Percentiles rank a stretch among this genome's conserved stretches.
Conservation (phyloP, 202 grass and related monocot genomes). For the Musa balbisiana region DNA sequence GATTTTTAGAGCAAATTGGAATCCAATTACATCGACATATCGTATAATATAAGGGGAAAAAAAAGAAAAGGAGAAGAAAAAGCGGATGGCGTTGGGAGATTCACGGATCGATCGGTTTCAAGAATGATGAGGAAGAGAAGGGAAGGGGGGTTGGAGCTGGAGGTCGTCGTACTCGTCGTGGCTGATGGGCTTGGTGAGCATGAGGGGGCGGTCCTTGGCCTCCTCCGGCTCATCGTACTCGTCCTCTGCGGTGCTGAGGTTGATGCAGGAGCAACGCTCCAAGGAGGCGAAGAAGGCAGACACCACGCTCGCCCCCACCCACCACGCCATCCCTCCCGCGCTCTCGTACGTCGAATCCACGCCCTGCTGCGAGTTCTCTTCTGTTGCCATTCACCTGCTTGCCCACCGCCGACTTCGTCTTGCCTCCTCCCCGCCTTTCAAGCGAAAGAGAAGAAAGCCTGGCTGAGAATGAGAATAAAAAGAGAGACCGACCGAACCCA, state of each 20-base stretch:
- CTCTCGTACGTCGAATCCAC: background rate
- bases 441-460: too few relatives aligned
- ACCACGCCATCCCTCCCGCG: background rate
- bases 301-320: constrained; percentile 3
- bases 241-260: background rate
- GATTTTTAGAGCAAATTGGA: background rate
- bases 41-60: background rate
- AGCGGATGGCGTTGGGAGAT: background rate
- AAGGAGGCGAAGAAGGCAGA: constrained; percentile 5
- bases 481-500: too few relatives aligned
- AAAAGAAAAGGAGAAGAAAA: background rate
- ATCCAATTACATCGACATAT: background rate
- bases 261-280: constrained; percentile 5
- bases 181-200: background rate
- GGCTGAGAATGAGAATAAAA: too few relatives aligned
- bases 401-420: background rate
- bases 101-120: background rate
- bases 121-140: background rate
- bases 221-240: background rate
- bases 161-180: background rate
- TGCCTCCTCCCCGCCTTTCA: too few relatives aligned
- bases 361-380: background rate
- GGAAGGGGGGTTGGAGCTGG: background rate
- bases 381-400: background rate
- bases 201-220: constrained; percentile 1